A percentile compares a stretch with the other conserved stretches of the same genome.
These are phyloP conservation scores for Waitea zeae DNA, from an alignment of 1,284 basidiomycete species.

Conservation along the genomic window DNA sequence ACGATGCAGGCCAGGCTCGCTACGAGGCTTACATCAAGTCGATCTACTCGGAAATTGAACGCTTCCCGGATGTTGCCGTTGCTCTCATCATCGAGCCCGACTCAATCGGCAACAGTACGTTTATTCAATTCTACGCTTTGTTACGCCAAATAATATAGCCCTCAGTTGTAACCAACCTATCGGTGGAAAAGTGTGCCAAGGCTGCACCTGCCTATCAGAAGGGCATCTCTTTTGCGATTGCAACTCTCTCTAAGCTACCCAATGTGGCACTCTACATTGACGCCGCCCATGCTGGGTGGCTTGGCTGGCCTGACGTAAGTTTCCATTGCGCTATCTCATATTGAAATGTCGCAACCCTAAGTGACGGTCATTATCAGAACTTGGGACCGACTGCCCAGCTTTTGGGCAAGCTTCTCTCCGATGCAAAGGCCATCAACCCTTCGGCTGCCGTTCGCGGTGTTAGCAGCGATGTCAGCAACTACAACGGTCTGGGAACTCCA, in stretches of 20 bases:
- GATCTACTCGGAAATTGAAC: constrained; percentile 26
- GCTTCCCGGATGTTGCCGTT: constrained; percentile 34
- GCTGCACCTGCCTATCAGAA: too few relatives aligned
- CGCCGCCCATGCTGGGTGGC: constrained; percentile 22
- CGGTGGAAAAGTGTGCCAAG: constrained; percentile 5
- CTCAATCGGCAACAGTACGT: constrained; percentile 28
- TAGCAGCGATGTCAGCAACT: constrained; percentile 41
- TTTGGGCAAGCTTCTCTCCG: too few relatives aligned
- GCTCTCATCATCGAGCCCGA: constrained; percentile 38
- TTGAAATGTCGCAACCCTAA: too few relatives aligned
- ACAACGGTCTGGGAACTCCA: constrained; percentile 29
- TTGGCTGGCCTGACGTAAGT: constrained; percentile 41
- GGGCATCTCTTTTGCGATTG: too few relatives aligned
- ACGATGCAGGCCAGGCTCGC: constrained; percentile 26
- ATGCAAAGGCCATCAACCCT: too few relatives aligned
- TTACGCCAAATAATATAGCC: constrained; percentile 3
- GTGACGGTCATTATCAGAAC: too few relatives aligned
- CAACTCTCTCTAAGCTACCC: too few relatives aligned
- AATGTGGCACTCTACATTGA: constrained; percentile 27
- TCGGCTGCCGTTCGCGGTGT: too few relatives aligned
- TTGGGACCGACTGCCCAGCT: too few relatives aligned
- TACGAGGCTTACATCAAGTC: constrained; percentile 34
- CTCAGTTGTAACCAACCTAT: constrained; percentile 6
- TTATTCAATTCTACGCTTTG: constrained; percentile 18
- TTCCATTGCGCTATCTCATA: too few relatives aligned